These are phyloP conservation scores for Byssochlamys sp. DNA, from an alignment of 2,329 filamentous ascomycete species.

Conservation along the genomic window DNA sequence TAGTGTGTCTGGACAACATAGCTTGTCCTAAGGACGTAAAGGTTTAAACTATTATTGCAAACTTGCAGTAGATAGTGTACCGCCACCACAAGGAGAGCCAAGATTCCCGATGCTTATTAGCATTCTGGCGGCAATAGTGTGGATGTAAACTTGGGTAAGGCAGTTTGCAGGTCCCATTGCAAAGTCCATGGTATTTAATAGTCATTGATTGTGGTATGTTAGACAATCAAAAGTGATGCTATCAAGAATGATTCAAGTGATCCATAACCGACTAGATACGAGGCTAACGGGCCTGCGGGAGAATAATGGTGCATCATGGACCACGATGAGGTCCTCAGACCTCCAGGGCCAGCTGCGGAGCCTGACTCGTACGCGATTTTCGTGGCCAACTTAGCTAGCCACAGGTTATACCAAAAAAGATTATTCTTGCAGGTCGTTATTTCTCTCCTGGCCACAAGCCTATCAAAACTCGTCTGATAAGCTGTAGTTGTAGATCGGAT, in stretches of 20 bases:
- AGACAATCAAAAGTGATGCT: neutral
- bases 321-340: neutral
- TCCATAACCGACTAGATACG: neutral
- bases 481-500: neutral
- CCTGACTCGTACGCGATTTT: neutral
- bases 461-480: neutral
- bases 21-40: too few relatives aligned
- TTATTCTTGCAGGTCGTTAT: neutral
- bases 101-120: too few relatives aligned
- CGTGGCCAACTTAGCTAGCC: neutral
- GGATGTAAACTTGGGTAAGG: neutral
- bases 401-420: neutral
- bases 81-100: too few relatives aligned
- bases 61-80: too few relatives aligned
- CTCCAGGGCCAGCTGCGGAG: neutral
- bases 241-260: neutral
- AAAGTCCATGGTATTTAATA: neutral
- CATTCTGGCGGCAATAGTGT: too few relatives aligned
- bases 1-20: too few relatives aligned
- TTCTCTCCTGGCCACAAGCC: neutral
- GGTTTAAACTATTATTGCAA: too few relatives aligned
- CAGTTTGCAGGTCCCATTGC: neutral
- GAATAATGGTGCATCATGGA: neutral
- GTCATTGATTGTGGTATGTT: neutral
- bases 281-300: neutral